phyloP scores from a whole-genome alignment of 2,329 filamentous ascomycete genomes.

The Leptoxyphium fumago region DNA sequence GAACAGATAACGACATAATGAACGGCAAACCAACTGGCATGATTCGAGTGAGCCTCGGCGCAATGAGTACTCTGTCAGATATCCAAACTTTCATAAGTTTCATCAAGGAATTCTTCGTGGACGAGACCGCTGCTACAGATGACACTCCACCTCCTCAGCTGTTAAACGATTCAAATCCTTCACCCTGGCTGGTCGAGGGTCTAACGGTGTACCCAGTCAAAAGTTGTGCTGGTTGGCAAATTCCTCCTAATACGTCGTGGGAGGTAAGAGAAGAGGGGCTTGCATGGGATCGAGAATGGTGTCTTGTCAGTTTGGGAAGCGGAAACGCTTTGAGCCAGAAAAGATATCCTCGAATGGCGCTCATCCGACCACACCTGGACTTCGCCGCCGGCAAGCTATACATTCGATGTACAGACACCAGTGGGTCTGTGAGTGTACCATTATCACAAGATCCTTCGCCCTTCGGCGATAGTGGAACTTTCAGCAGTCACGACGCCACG shows the following conservation, averaged over 20 bases:
- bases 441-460: conserved; percentile 52
- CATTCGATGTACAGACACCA: conserved; percentile 31
- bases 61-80: conserved; percentile 71
- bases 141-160: neutral
- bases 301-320: conserved; percentile 74
- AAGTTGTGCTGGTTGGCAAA: conserved; percentile 66
- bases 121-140: conserved; percentile 2
- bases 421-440: conserved; percentile 32
- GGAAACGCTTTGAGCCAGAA: conserved; percentile 80
- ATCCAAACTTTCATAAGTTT: conserved; percentile 49
- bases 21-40: conserved; percentile 77
- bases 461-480: conserved; percentile 24
- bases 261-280: conserved; percentile 68
- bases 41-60: conserved; percentile 71
- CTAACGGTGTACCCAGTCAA: conserved; percentile 76
- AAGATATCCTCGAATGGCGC: conserved; percentile 70
- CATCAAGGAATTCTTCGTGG: conserved; percentile 19
- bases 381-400: conserved; percentile 50
- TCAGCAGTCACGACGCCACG: conserved; percentile 24
- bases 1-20: conserved; percentile 66
- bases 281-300: conserved; percentile 95
- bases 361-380: conserved; percentile 63
- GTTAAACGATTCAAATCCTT: neutral
- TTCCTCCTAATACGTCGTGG: conserved; percentile 55
- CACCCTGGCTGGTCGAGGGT: conserved; percentile 29